These are phyloP conservation scores for Pneumocystis oryctolagi DNA, from an alignment of 1,139 yeast genomes.

Conservation along the genomic window DNA sequence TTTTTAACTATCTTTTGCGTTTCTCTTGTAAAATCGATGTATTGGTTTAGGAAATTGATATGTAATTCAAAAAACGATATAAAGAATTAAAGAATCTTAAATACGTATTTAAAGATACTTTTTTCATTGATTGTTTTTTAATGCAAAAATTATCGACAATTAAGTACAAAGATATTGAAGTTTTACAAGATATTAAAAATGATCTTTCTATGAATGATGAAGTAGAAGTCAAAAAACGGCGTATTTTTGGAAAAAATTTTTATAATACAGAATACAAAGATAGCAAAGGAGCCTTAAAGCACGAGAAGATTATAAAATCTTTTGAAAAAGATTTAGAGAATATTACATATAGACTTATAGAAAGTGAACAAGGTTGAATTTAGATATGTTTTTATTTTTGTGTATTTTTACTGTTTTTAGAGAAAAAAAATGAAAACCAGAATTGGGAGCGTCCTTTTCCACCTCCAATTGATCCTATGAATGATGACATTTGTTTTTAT, in stretches of 20 bases:
- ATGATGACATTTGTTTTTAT: constrained; percentile 32
- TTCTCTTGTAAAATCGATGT: background rate
- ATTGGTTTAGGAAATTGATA: background rate
- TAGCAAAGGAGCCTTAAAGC: background rate
- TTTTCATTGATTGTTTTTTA: background rate
- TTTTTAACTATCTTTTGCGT: background rate
- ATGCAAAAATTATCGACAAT: background rate
- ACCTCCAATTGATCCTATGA: constrained; percentile 33
- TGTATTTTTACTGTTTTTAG: background rate
- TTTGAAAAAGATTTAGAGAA: constrained; percentile 37
- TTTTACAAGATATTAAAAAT: constrained; percentile 1
- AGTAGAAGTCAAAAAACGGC: background rate
- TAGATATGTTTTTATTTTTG: constrained; percentile 6
- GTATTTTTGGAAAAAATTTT: background rate
- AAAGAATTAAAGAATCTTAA: background rate
- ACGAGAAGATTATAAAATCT: background rate
- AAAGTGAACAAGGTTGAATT: constrained; percentile 14
- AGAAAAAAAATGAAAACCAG: constrained; percentile 28
- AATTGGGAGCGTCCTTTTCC: constrained; percentile 51
- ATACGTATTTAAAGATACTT: background rate
- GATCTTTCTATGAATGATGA: background rate
- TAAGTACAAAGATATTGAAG: background rate
- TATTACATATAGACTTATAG: constrained; percentile 28
- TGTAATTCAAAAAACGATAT: background rate
- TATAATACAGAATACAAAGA: background rate